Evolutionary conservation across 306 rosid species (phyloP).

Genomic region (Corylus heterophylla): DNA sequence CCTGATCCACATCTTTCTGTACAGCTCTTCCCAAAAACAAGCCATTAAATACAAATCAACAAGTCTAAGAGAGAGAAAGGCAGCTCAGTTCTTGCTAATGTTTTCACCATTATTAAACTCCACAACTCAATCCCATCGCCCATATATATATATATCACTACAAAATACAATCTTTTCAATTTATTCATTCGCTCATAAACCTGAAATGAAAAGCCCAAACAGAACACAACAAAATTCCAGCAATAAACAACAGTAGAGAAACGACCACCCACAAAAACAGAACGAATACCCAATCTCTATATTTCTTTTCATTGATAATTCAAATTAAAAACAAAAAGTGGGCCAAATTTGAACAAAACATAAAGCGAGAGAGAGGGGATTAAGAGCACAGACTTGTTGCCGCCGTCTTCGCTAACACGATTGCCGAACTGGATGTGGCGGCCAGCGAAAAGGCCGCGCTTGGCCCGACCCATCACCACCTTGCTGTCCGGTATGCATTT

Average conservation of each 20-base stretch:
- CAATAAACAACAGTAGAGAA: neutral
- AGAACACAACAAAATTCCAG: neutral
- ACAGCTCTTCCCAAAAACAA: neutral
- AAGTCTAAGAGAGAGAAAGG: neutral
- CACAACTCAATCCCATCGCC: no score
- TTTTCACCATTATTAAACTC: no score
- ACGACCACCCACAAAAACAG: neutral
- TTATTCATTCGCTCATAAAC: neutral
- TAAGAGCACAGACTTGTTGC: constrained; percentile 66
- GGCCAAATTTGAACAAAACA: neutral
- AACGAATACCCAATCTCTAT: neutral
- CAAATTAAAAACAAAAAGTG: neutral
- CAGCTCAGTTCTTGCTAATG: no score
- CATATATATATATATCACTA: no score
- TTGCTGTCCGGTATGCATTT: constrained; percentile 63
- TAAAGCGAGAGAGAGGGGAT: neutral
- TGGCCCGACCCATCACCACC: constrained; percentile 81
- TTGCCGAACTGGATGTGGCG: constrained; percentile 89
- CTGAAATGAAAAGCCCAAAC: neutral
- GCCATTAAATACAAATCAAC: neutral
- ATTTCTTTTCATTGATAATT: neutral
- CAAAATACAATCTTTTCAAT: neutral
- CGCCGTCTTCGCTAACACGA: constrained; percentile 89
- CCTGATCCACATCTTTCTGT: neutral
- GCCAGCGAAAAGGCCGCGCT: constrained; percentile 88